Evolutionary conservation across 371 early-diverging fungal species (phyloP), one percentile per base, ranked within the genome.

Genomic region (Apophysomyces trapeziformis): DNA sequence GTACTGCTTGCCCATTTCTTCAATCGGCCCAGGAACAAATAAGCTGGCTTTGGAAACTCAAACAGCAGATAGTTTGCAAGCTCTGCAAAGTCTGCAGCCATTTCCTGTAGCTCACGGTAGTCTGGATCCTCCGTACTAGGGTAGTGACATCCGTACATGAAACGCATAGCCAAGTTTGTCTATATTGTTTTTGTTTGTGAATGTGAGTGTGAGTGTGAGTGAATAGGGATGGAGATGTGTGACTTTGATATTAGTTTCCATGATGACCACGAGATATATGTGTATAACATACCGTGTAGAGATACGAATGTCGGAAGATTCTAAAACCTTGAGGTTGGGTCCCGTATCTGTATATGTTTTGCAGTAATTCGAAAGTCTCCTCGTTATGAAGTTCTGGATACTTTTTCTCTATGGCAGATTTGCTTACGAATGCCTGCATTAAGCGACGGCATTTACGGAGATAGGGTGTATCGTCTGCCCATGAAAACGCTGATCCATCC

Each of bases 361-460:
- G 38, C 37, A 63, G 4, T n/a, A 50, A n/a, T 37, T 36, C 54
- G 0, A 45, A 21, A 5, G 56, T 38, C 38, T 63, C 54, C 14
- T 11, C 8, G 38, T 63, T n/a, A 35, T 56, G 54, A 0, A 63
- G n/a, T 0, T 50, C 38, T 2, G 50, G 50, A 38, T 50, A 63
- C 50, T 50, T 63, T 37, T 50, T 57, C n/a, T 63, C 56, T 7
- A 46, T 41, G 5, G 45, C 54, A 54, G 56, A 47, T 38, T 63
- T 63, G 64, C 56, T 63, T 36, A 63, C 38, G 38, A 18, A 38
- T 8, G 41, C 57, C 7, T n/a, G 14, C 32, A 39, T 32, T 11
- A 63, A n/a, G 8, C 64, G 50, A 6, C 64, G 50, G 38, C 54
- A 63, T n/a, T 8, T 56, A 2, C 64, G 64, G 26, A 63, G 56